Conservation (phyloP, 1,284 basidiomycete species). For the Lentinus polychrous region DNA sequence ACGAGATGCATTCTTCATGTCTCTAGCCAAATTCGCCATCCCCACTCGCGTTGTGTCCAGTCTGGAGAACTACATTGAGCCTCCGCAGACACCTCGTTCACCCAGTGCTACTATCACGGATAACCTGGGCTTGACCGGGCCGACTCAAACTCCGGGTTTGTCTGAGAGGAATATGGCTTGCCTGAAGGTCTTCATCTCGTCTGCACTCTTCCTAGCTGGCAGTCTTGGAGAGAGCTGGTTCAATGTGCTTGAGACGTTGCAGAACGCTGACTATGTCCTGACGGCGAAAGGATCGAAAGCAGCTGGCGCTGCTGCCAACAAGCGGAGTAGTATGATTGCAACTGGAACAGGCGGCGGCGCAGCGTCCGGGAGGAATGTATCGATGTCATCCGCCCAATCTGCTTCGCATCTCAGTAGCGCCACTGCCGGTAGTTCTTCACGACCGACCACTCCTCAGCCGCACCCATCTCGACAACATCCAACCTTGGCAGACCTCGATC, state of each 20-base stretch:
- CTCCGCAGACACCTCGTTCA: constrained; percentile 51
- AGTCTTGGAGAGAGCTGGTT: constrained; percentile 89
- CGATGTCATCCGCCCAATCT: constrained; percentile 25
- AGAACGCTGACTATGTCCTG: constrained; percentile 90
- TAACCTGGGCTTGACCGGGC: constrained; percentile 55
- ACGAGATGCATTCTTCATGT: constrained; percentile 89
- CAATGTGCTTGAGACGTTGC: constrained; percentile 81
- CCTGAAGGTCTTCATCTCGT: constrained; percentile 75
- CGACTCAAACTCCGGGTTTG: constrained; percentile 60
- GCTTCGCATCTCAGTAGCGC: constrained; percentile 6
- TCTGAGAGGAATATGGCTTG: constrained; percentile 90
- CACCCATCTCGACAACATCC: constrained; percentile 38
- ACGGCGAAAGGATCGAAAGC: constrained; percentile 43
- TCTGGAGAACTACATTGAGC: constrained; percentile 67
- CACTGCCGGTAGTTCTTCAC: constrained; percentile 6
- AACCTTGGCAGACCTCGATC: constrained; percentile 67
- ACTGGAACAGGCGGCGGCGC: constrained; percentile 22
- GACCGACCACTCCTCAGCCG: constrained; percentile 7
- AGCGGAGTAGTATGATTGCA: constrained; percentile 29
- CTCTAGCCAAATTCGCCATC: constrained; percentile 82
- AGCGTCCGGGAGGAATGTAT: constrained; percentile 30
- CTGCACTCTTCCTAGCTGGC: constrained; percentile 78
- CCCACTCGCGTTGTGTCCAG: constrained; percentile 83
- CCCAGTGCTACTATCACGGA: constrained; percentile 57
- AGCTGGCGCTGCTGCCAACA: constrained; percentile 21